Evolutionary conservation across 2,329 filamentous ascomycete species (phyloP).

Genomic region (Botrytis fragariae): DNA sequence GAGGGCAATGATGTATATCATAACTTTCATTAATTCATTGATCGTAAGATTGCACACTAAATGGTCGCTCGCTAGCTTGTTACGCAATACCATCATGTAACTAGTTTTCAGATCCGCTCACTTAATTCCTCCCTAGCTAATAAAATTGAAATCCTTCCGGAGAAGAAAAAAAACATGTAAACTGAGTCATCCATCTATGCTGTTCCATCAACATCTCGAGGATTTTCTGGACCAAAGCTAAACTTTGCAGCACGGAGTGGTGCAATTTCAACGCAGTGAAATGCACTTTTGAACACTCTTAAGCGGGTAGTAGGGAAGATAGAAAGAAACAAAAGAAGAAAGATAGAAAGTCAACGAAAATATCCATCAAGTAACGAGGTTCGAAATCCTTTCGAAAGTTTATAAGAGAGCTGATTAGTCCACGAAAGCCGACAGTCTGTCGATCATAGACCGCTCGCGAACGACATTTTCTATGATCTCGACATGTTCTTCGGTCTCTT

Average conservation of each 20-base stretch:
- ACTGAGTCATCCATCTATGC: neutral
- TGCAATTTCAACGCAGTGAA: neutral
- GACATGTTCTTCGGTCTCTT: conserved; percentile 1
- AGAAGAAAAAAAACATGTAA: neutral
- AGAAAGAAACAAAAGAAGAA: neutral
- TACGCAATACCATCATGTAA: neutral
- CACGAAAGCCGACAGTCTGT: conserved; percentile 7
- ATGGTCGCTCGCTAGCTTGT: neutral
- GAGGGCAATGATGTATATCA: neutral
- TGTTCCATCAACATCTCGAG: neutral
- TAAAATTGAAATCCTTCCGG: too few relatives aligned
- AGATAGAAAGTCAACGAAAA: neutral
- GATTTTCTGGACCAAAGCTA: neutral
- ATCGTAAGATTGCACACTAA: neutral
- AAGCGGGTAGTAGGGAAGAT: neutral
- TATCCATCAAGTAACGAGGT: neutral
- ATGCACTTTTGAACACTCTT: neutral
- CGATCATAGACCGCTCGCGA: neutral
- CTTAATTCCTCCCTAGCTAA: neutral
- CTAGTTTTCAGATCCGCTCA: neutral
- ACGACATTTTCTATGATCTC: neutral
- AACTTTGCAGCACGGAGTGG: neutral
- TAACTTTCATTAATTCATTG: neutral
- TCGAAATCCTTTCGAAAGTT: neutral
- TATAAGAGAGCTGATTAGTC: neutral